These are phyloP conservation scores for Uncinocarpus reesii DNA, from an alignment of 2,329 filamentous ascomycete genomes.

Conservation along the genomic window DNA sequence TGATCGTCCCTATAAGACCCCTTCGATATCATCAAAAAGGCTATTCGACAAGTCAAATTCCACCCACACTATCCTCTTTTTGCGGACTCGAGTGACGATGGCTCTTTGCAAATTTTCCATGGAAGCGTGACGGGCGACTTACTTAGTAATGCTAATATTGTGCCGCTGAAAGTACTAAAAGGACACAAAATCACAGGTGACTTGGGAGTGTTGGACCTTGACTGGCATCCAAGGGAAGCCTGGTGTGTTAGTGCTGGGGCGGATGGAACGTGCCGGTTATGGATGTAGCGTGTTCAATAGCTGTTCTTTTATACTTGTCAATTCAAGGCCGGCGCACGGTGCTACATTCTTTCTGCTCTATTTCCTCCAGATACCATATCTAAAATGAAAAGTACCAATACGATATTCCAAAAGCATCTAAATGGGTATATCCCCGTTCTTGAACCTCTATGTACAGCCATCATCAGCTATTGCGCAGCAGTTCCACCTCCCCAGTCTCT, in stretches of 20 bases:
- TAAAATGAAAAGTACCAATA: neutral
- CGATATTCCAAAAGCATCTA: neutral
- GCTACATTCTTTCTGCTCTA: too few relatives aligned
- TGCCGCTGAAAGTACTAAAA: constrained; percentile 84
- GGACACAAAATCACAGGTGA: constrained; percentile 81
- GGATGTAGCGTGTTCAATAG: constrained; percentile 47
- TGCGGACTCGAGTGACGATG: constrained; percentile 90
- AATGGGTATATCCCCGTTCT: neutral
- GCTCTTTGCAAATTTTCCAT: constrained; percentile 90
- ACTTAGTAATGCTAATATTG: constrained; percentile 93
- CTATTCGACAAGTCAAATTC: constrained; percentile 79
- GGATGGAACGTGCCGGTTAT: constrained; percentile 83
- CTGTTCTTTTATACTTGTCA: neutral
- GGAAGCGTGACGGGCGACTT: constrained; percentile 89
- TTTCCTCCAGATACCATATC: too few relatives aligned
- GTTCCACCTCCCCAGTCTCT: constrained; percentile 39
- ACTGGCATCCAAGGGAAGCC: constrained; percentile 90
- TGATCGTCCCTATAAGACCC: constrained; percentile 83
- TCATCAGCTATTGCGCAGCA: constrained; percentile 9
- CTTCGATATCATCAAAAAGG: constrained; percentile 88
- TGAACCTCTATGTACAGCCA: too few relatives aligned
- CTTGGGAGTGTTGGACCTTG: constrained; percentile 82
- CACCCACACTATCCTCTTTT: constrained; percentile 78
- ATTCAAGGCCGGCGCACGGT: neutral
- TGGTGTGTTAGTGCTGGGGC: constrained; percentile 93